These are phyloP conservation scores for Orbilia brochopaga DNA, from an alignment of 2,329 filamentous ascomycete species.

Conservation along the genomic window DNA sequence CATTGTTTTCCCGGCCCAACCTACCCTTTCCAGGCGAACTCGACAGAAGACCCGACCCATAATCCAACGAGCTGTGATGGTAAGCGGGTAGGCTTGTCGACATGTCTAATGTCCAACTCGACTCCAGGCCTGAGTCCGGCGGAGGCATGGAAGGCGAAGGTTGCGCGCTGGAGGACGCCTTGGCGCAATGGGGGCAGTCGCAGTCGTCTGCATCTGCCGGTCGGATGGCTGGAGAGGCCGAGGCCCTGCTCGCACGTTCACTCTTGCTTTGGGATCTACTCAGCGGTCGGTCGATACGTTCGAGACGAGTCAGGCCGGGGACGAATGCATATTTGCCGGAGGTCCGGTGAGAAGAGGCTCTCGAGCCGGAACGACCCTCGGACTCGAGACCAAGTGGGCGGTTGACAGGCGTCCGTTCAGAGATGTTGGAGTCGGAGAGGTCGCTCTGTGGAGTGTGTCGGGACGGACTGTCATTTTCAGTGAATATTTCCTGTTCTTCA, in stretches of 20 bases:
- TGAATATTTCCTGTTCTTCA: constrained; percentile 36
- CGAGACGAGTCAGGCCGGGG: constrained; percentile 51
- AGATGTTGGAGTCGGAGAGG: constrained; percentile 52
- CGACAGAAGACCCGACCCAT: constrained; percentile 46
- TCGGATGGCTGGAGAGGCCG: constrained; percentile 52
- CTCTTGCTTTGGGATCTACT: constrained; percentile 51
- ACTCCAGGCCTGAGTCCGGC: constrained; percentile 50
- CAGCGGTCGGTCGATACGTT: constrained; percentile 50
- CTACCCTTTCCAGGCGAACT: constrained; percentile 37
- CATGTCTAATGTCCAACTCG: constrained; percentile 47
- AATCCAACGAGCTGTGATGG: constrained; percentile 36
- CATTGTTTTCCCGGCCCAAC: constrained; percentile 35
- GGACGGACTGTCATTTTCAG: constrained; percentile 44
- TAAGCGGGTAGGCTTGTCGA: constrained; percentile 45
- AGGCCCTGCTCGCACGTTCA: constrained; percentile 51
- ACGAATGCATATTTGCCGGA: constrained; percentile 50
- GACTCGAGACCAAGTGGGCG: constrained; percentile 45
- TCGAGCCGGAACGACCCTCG: constrained; percentile 30
- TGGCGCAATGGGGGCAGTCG: constrained; percentile 54
- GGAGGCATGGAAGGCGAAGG: constrained; percentile 51
- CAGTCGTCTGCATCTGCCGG: constrained; percentile 54
- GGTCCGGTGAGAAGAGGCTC: constrained; percentile 49
- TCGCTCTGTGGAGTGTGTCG: constrained; percentile 53
- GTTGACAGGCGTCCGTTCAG: constrained; percentile 51
- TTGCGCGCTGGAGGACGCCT: constrained; percentile 50